These are phyloP conservation scores for Pseudovirgaria hyperparasitica DNA, from an alignment of 2,329 filamentous ascomycete species.

Conservation along the genomic window DNA sequence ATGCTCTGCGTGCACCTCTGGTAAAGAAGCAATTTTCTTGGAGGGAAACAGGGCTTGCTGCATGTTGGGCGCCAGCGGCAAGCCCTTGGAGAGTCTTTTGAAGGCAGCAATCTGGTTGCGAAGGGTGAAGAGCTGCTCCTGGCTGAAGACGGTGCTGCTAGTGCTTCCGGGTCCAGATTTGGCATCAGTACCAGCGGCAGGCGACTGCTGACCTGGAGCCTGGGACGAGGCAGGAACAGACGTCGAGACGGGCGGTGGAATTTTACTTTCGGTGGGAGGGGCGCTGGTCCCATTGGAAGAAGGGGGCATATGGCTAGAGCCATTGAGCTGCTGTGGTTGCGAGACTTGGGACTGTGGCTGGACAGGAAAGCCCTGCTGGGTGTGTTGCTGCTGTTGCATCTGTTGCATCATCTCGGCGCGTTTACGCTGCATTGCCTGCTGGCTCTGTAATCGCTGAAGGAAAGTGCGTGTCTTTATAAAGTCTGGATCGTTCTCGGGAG, in stretches of 20 bases:
- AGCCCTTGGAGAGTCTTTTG: conserved; percentile 78
- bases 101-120: conserved; percentile 84
- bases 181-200: conserved; percentile 13
- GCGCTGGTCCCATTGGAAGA: conserved; percentile 39
- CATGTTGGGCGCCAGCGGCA: conserved; percentile 63
- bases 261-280: no score
- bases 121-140: conserved; percentile 66
- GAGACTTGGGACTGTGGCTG: conserved; percentile 37
- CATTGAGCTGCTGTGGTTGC: conserved; percentile 29
- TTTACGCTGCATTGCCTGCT: conserved; percentile 39
- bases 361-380: conserved; percentile 33
- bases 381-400: conserved; percentile 31
- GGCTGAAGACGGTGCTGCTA: conserved; percentile 18
- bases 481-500: conserved; percentile 73
- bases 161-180: conserved; percentile 13
- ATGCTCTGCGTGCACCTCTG: conserved; percentile 29
- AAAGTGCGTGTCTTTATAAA: conserved; percentile 71
- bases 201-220: conserved; percentile 11
- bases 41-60: conserved; percentile 75
- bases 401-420: conserved; percentile 24
- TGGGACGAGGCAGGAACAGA: conserved; percentile 14
- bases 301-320: no score
- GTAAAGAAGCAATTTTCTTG: conserved; percentile 33
- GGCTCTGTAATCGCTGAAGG: conserved; percentile 56
- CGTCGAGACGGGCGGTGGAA: conserved; percentile 10